Percentiles rank a stretch among this genome's conserved stretches.
These are phyloP conservation scores for Vaccinium darrowii DNA, from an alignment of 148 eudicot species.

Conservation along the genomic window DNA sequence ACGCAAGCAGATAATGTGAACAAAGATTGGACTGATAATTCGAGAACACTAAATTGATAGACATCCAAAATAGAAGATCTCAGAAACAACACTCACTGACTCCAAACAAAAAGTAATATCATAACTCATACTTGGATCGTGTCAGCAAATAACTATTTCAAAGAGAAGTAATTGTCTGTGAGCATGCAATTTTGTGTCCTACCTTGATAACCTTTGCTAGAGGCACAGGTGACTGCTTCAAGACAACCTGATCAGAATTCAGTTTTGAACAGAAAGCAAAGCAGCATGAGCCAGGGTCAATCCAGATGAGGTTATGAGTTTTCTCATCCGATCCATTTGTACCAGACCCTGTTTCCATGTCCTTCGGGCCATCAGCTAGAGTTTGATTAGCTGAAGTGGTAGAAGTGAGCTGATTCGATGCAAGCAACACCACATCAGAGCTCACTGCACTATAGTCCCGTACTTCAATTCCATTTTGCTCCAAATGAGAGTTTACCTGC, in stretches of 20 bases:
- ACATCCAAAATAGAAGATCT: conserved; percentile 2
- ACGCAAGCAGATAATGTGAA: neutral
- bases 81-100: neutral
- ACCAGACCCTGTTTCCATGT: conserved; percentile 28
- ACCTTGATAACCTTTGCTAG: conserved; percentile 93
- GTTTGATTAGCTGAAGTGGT: conserved; percentile 29
- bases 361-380: conserved; percentile 22
- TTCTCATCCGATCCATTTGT: conserved; percentile 32
- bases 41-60: neutral
- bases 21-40: neutral
- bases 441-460: conserved; percentile 70
- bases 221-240: conserved; percentile 87
- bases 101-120: neutral
- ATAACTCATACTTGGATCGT: neutral
- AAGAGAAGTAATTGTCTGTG: neutral
- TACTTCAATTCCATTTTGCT: conserved; percentile 70
- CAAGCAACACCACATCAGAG: conserved; percentile 71
- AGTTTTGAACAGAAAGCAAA: conserved; percentile 83
- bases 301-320: conserved; percentile 59
- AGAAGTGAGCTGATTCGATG: conserved; percentile 62
- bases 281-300: conserved; percentile 78
- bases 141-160: conserved; percentile 1
- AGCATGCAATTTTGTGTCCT: conserved; percentile 4
- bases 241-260: conserved; percentile 59
- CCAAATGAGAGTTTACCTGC: conserved; percentile 63